A percentile compares a stretch with the other conserved stretches of the same genome.
Evolutionary conservation across 192 early-diverging fungal species (phyloP).

Genomic region (Entomortierella parvispora): DNA sequence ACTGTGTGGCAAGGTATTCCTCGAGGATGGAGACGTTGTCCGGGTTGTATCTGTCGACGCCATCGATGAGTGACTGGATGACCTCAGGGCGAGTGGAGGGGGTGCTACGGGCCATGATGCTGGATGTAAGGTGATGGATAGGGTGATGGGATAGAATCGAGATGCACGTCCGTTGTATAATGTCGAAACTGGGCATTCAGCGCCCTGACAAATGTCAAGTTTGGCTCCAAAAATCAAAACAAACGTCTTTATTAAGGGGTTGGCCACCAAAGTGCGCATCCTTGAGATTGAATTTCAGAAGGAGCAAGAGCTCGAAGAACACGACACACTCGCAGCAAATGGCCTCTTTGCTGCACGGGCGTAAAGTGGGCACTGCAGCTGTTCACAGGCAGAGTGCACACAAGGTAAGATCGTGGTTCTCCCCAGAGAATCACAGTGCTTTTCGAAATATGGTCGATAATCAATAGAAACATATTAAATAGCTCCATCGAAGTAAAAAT

Average conservation of each 20-base stretch:
- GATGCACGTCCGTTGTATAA: slow-evolving; percentile 7
- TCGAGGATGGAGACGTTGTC: slow-evolving; percentile 86
- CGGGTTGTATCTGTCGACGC: slow-evolving; percentile 92
- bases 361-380: no score
- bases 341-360: no score
- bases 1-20: slow-evolving; percentile 83
- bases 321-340: no score
- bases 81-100: slow-evolving; percentile 73
- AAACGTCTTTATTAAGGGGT: slow-evolving; percentile 25
- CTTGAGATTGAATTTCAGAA: no score
- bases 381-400: no score
- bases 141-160: slow-evolving; percentile 2
- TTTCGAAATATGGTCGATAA: no score
- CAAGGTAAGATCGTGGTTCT: no score
- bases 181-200: background rate
- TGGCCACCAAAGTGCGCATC: no score
- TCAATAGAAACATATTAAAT: no score
- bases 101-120: slow-evolving; percentile 44
- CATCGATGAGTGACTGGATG: slow-evolving; percentile 79
- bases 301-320: no score
- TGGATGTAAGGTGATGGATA: slow-evolving; percentile 7
- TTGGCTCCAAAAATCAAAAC: slow-evolving; percentile 49
- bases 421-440: no score
- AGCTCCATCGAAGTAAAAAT: no score
- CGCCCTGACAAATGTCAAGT: background rate